Evolutionary conservation across 139 green algal species (phyloP).

Genomic region (Gonium pectorale): DNA sequence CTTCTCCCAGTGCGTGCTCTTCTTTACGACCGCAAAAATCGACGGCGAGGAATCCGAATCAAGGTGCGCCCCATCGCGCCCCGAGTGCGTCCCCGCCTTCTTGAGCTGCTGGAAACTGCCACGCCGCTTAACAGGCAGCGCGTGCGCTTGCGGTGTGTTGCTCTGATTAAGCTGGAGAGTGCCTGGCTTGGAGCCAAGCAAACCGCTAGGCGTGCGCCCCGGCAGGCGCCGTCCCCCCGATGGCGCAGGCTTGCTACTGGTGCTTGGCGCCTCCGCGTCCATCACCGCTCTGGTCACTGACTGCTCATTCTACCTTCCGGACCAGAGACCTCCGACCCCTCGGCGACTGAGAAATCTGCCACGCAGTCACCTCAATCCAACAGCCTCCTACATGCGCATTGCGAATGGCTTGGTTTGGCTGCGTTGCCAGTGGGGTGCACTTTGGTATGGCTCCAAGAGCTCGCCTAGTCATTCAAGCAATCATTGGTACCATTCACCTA

Average conservation of each 20-base stretch:
- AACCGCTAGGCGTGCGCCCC: not conserved
- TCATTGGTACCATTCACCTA: too few species aligned
- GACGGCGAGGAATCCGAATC: slow-evolving; percentile 24
- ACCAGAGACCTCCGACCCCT: too few species aligned
- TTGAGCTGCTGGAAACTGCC: slow-evolving; percentile 49
- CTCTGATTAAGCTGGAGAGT: slow-evolving; percentile 15
- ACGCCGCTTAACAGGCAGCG: slow-evolving; percentile 37
- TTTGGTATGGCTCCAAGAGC: too few species aligned
- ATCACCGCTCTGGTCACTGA: too few species aligned
- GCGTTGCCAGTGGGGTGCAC: too few species aligned
- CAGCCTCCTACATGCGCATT: too few species aligned
- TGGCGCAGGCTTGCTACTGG: not conserved
- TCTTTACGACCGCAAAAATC: slow-evolving; percentile 38
- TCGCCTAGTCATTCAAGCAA: too few species aligned
- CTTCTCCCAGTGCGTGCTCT: slow-evolving; percentile 52
- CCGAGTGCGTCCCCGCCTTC: not conserved
- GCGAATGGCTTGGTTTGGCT: too few species aligned
- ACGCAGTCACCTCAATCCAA: too few species aligned
- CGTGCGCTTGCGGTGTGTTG: not conserved
- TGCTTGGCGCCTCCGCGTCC: too few species aligned
- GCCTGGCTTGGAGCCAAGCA: slow-evolving; percentile 20
- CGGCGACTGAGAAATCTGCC: too few species aligned
- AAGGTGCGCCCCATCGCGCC: slow-evolving; percentile 1
- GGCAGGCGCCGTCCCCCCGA: slow-evolving; percentile 12
- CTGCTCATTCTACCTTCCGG: too few species aligned